These are phyloP conservation scores for Ganoderma resinaceum DNA, from an alignment of 1,284 basidiomycete species.

Conservation along the genomic window DNA sequence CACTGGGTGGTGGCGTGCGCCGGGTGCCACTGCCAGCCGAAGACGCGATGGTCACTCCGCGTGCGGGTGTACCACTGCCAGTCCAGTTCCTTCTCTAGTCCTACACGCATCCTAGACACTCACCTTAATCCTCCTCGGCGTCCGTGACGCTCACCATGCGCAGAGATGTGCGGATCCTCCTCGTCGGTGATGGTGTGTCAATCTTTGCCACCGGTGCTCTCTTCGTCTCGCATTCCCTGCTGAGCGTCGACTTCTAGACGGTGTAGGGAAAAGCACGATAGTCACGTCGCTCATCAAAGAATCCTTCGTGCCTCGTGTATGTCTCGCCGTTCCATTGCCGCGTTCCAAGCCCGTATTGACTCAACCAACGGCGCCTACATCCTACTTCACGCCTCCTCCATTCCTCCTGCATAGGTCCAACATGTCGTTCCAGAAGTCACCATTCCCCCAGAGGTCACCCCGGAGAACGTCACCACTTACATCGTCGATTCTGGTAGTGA, in stretches of 20 bases:
- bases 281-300: conserved; percentile 97
- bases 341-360: conserved; percentile 7
- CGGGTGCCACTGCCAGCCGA: background rate
- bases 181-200: conserved; percentile 89
- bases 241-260: conserved; percentile 60
- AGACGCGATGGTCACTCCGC: conserved; percentile 18
- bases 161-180: conserved; percentile 90
- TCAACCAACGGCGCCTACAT: conserved; percentile 1
- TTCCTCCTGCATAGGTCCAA: conserved; percentile 66
- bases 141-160: conserved; percentile 58
- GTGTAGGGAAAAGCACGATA: conserved; percentile 94
- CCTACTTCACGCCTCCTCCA: background rate
- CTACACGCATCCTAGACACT: conserved; percentile 11
- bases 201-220: background rate
- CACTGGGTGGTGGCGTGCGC: no score
- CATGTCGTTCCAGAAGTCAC: conserved; percentile 95
- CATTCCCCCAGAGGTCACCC: conserved; percentile 94
- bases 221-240: background rate
- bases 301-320: conserved; percentile 87
- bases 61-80: conserved; percentile 2
- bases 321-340: conserved; percentile 36
- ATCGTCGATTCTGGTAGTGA: conserved; percentile 94
- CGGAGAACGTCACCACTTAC: conserved; percentile 95
- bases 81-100: background rate
- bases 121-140: conserved; percentile 15